Evolutionary conservation across 352 stramenopile genomes (phyloP).

Genomic region (Phytophthora pseudosyringae): DNA sequence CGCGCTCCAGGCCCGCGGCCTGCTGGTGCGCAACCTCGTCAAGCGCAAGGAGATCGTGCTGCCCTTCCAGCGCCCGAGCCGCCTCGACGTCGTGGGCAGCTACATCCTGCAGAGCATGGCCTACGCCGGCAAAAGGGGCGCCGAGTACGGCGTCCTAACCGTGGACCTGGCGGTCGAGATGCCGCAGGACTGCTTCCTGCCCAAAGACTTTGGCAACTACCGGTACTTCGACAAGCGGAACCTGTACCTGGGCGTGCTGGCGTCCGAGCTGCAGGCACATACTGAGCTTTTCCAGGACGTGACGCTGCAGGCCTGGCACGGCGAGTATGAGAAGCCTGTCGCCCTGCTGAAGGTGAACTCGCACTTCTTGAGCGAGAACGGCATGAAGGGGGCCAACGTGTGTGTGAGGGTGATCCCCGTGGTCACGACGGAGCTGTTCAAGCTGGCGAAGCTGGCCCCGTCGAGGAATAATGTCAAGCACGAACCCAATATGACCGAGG

Average conservation of each 20-base stretch:
- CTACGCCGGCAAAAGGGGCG: constrained; percentile 55
- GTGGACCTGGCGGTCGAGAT: constrained; percentile 90
- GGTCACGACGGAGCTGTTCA: constrained; percentile 75
- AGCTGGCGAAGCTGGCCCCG: constrained; percentile 78
- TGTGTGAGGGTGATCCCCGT: constrained; percentile 79
- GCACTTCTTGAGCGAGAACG: constrained; percentile 43
- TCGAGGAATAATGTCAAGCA: constrained; percentile 89
- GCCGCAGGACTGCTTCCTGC: constrained; percentile 78
- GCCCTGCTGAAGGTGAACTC: constrained; percentile 57
- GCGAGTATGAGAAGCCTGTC: constrained; percentile 83
- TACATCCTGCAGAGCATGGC: constrained; percentile 89
- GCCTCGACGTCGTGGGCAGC: constrained; percentile 87
- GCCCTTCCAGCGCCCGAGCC: constrained; percentile 74
- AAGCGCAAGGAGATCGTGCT: constrained; percentile 89
- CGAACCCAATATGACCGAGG: constrained; percentile 71
- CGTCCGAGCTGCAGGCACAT: constrained; percentile 55
- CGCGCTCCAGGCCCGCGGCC: constrained; percentile 55
- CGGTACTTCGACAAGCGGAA: constrained; percentile 91
- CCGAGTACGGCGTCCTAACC: constrained; percentile 62
- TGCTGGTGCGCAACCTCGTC: constrained; percentile 75
- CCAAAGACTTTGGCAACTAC: constrained; percentile 92
- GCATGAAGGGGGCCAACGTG: constrained; percentile 62
- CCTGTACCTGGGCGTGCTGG: constrained; percentile 85
- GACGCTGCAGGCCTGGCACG: constrained; percentile 69
- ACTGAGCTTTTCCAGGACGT: constrained; percentile 58